Evolutionary conservation across 495 filamentous ascomycete genomes (phyloP).

Genomic region (Umbilicaria muhlenbergii): DNA sequence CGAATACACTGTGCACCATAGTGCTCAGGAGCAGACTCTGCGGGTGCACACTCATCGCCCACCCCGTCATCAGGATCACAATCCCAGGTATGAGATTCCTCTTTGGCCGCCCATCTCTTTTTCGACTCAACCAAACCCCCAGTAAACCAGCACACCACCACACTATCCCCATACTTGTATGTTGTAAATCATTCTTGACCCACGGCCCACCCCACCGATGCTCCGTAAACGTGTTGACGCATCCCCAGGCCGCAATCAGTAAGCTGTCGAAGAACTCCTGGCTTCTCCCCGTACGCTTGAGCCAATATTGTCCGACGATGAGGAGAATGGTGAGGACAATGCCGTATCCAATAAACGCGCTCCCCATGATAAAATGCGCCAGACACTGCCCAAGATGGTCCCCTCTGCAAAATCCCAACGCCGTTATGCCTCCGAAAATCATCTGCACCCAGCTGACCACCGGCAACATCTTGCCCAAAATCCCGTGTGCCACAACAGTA

Average conservation of each 20-base stretch:
- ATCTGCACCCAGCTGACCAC: conserved; percentile 86
- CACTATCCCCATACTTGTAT: conserved; percentile 92
- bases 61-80: conserved; percentile 86
- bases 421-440: conserved; percentile 88
- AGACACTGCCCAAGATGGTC: conserved; percentile 89
- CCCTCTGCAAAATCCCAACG: conserved; percentile 82
- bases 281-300: conserved; percentile 67
- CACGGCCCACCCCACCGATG: conserved; percentile 82
- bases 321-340: conserved; percentile 76
- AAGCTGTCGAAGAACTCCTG: conserved; percentile 96
- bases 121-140: conserved; percentile 81
- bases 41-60: conserved; percentile 80
- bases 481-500: conserved; percentile 57
- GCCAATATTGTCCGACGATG: conserved; percentile 76
- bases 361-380: conserved; percentile 98
- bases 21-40: conserved; percentile 71
- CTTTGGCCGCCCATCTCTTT: conserved; percentile 67
- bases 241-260: conserved; percentile 86
- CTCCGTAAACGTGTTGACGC: conserved; percentile 96
- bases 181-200: conserved; percentile 93
- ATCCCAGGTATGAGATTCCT: conserved; percentile 86
- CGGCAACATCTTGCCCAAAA: conserved; percentile 77
- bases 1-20: conserved; percentile 83
- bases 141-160: conserved; percentile 93
- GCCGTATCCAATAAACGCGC: conserved; percentile 89